Evolutionary conservation across 129 eudicot species (phyloP), one percentile per base, ranked within the genome.

Genomic region (Chrysanthemum makinoi): DNA sequence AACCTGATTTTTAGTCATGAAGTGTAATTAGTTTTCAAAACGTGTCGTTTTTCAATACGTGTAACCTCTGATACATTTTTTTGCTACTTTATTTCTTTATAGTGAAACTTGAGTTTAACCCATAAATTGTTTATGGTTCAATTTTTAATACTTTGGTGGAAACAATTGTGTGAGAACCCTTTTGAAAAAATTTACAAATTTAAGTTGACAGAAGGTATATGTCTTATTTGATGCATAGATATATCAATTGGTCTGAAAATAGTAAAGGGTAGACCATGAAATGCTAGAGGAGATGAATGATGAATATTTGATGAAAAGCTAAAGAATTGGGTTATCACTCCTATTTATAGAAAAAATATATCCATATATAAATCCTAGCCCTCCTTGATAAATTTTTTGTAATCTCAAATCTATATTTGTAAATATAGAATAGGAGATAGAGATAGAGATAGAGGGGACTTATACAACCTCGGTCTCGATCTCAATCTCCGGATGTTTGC

Each of bases 401-500:
- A 13, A 63, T 52, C 52, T 77, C 66, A 13, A 16, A 51, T 48
- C 11, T 16, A 77, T 60, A 69, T 60, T 39, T 39, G 46, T 39
- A 39, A 39, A 69, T 53, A 70, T 62, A 44, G 15, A 62, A 62
- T 64, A 77, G 72, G 81, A 77, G 81, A 77, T 63, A 65, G 77
- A 55, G 71, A 55, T 54, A 71, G 68, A 28, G 26, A 70, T 70
- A 39, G 55, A 56, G 75, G 75, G 71, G 65, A 56, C 19, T 50
- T 4, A 56, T 28, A 17, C 11, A 54, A 22, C 72, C 72, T 77
- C 76, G 18, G 22, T 77, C 81, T 69, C 76, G 24, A 39, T 68
- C 75, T 68, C 69, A 72, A 17, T 77, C 77, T 77, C 68, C 64
- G 6, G 18, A 17, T n/a, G 77, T 78, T 78, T 78, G 82, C 77